phyloP scores from a whole-genome alignment of 495 filamentous ascomycete species.

The Talaromyces thailandensis region DNA sequence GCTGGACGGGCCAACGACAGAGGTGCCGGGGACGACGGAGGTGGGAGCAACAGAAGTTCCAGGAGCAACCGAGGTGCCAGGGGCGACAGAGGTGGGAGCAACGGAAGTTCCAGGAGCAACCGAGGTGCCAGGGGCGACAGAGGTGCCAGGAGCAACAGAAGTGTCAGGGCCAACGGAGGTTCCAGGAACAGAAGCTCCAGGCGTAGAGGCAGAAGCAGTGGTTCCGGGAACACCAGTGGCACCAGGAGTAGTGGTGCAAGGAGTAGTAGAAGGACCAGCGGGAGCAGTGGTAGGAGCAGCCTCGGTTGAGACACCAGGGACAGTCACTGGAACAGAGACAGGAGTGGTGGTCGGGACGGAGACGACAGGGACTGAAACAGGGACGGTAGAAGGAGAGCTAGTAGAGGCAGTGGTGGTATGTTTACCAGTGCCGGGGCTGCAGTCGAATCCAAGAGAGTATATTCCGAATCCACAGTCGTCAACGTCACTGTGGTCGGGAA shows the following conservation, averaged over 20 bases:
- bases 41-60: conserved; percentile 2
- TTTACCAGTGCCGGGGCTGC: conserved; percentile 35
- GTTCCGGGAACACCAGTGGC: background rate
- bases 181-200: background rate
- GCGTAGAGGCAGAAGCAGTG: conserved; percentile 1
- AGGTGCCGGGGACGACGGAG: conserved; percentile 4
- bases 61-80: background rate
- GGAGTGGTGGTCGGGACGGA: conserved; percentile 6
- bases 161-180: background rate
- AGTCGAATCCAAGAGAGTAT: conserved; percentile 74
- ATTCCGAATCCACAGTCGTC: conserved; percentile 61
- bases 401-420: conserved; percentile 12
- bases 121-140: background rate
- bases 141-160: background rate
- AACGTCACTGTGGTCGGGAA: conserved; percentile 46
- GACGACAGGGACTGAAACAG: conserved; percentile 15
- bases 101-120: background rate
- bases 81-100: background rate
- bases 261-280: conserved; percentile 7
- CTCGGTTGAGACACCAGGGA: background rate
- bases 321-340: background rate
- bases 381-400: background rate
- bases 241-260: conserved; percentile 2
- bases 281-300: background rate
- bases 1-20: background rate